Evolutionary conservation across 768 basidiomycete species (phyloP).

Genomic region (Suillus spraguei): DNA sequence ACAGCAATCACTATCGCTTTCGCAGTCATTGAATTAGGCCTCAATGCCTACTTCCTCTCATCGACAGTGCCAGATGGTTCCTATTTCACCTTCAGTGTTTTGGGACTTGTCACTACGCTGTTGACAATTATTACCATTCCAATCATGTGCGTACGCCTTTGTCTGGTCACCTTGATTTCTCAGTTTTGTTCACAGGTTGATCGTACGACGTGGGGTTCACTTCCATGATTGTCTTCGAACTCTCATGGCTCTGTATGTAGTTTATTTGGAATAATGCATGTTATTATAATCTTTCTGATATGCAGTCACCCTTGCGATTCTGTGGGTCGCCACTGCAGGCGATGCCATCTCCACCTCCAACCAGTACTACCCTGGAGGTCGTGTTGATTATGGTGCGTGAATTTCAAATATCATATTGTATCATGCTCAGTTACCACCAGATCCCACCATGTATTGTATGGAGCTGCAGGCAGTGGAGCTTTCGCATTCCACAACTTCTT

Average conservation of each 20-base stretch:
- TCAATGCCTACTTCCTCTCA: conserved; percentile 31
- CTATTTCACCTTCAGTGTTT: conserved; percentile 26
- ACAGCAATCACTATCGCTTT: conserved; percentile 24
- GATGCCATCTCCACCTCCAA: conserved; percentile 20
- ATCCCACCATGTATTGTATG: conserved; percentile 22
- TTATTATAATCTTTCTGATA: not conserved
- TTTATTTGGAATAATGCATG: conserved; percentile 2
- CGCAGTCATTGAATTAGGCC: conserved; percentile 33
- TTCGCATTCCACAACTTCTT: conserved; percentile 41
- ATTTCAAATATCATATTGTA: not conserved
- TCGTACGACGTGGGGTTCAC: conserved; percentile 39
- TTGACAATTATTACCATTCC: conserved; percentile 34
- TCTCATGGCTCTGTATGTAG: conserved; percentile 39
- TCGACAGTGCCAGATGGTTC: conserved; percentile 19
- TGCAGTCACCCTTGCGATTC: conserved; percentile 36
- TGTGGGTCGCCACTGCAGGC: conserved; percentile 43
- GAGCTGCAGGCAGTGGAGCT: conserved; percentile 35
- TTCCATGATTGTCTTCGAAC: conserved; percentile 41
- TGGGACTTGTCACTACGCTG: conserved; percentile 31
- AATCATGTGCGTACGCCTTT: conserved; percentile 25
- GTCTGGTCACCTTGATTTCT: conserved; percentile 5
- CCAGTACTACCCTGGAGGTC: conserved; percentile 15
- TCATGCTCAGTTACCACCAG: conserved; percentile 18
- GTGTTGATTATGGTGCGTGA: conserved; percentile 14
- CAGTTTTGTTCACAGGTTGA: conserved; percentile 26